Conservation (phyloP, 192 early-diverging fungal species). For the Podochytrium sp. region DNA sequence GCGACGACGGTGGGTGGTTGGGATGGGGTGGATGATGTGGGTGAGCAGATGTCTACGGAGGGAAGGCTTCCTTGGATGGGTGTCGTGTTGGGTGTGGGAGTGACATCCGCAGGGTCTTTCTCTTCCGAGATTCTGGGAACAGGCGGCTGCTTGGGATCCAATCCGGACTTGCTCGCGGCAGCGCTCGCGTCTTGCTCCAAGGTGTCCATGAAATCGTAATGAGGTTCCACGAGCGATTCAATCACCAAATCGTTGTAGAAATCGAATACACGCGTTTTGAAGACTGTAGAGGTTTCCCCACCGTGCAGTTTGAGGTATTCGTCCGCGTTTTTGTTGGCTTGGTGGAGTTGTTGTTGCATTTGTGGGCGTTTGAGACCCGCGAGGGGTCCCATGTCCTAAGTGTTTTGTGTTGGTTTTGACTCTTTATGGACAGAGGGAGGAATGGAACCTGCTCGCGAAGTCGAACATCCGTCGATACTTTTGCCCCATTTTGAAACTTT, state of each 20-base stretch:
- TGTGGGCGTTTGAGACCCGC: conserved; percentile 46
- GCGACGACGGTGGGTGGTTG: background rate
- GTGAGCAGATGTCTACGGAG: background rate
- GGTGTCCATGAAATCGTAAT: conserved; percentile 36
- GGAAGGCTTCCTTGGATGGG: background rate
- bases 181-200: conserved; percentile 7
- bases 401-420: background rate
- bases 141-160: background rate
- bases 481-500: conserved; percentile 39
- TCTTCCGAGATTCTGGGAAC: background rate
- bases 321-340: conserved; percentile 42
- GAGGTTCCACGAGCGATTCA: conserved; percentile 43
- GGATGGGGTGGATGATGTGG: background rate
- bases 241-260: conserved; percentile 51
- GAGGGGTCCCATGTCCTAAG: conserved; percentile 46
- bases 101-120: background rate
- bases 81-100: background rate
- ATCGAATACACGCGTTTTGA: conserved; percentile 46
- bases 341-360: conserved; percentile 47
- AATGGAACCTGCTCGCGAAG: conserved; percentile 53
- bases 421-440: background rate
- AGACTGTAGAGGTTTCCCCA: conserved; percentile 39
- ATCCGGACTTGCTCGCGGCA: background rate
- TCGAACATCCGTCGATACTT: conserved; percentile 36
- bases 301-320: conserved; percentile 40